Evolutionary conservation across 306 rosid genomes (phyloP).

Genomic region (Comarum palustre): DNA sequence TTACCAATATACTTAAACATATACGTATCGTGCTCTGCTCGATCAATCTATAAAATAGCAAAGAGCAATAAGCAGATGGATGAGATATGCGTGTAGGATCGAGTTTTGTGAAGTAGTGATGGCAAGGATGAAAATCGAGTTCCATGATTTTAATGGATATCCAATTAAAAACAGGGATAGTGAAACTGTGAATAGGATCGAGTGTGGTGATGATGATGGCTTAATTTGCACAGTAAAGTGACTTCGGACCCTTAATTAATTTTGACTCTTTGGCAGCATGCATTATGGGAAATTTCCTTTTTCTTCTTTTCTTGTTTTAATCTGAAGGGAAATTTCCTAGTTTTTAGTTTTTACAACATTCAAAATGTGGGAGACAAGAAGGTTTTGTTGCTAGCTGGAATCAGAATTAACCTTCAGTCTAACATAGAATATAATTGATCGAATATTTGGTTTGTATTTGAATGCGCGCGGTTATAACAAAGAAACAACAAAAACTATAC

Average conservation of each 20-base stretch:
- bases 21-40: background rate
- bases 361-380: background rate
- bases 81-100: background rate
- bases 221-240: background rate
- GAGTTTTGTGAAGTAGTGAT: background rate
- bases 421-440: background rate
- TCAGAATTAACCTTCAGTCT: background rate
- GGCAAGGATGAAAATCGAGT: background rate
- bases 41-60: background rate
- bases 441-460: background rate
- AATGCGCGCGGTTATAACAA: background rate
- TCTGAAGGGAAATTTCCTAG: slow-evolving; percentile 1
- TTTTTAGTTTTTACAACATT: background rate
- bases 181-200: background rate
- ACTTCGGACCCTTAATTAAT: background rate
- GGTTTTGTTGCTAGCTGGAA: background rate
- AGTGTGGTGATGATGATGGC: background rate
- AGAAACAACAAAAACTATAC: background rate
- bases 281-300: background rate
- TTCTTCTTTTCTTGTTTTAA: background rate
- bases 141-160: background rate
- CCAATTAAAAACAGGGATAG: background rate
- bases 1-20: background rate
- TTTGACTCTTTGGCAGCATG: background rate
- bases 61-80: too few relatives aligned